Percentiles rank a stretch among this genome's conserved stretches.
Evolutionary conservation across 1,139 yeast species (phyloP).

Genomic region (Sugiyamaella neomexicana): DNA sequence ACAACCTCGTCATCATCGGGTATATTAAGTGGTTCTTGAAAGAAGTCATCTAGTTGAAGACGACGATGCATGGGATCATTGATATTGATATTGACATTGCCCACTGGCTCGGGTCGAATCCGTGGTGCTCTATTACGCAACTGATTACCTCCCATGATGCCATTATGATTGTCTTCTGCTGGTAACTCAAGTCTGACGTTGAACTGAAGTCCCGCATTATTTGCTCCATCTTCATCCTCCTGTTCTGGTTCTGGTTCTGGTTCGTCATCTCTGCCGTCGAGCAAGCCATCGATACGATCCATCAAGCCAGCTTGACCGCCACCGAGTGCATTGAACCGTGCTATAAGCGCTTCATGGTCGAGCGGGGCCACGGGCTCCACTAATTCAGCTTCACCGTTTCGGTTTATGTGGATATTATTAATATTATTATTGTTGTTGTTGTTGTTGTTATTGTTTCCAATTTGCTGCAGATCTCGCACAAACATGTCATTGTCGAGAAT

Average conservation of each 20-base stretch:
- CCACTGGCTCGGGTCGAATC: neutral
- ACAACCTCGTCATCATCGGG: conserved; percentile 22
- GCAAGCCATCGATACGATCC: neutral
- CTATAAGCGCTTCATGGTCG: neutral
- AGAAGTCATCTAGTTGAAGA: conserved; percentile 4
- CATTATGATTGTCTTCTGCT: neutral
- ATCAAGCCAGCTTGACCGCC: neutral
- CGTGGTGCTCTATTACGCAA: neutral
- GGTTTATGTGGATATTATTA: neutral
- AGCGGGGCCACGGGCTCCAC: neutral
- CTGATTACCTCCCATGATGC: neutral
- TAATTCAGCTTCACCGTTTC: conserved; percentile 4
- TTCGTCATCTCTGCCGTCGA: neutral
- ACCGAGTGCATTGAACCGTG: neutral
- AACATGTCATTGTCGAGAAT: conserved; percentile 37
- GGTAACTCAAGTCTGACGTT: neutral
- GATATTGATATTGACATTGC: neutral
- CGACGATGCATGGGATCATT: neutral
- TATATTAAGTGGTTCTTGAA: conserved; percentile 16
- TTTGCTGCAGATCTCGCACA: conserved; percentile 22
- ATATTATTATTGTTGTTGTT: no score
- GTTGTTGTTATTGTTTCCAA: conserved; percentile 14
- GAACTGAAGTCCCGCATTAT: neutral
- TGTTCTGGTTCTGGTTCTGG: neutral
- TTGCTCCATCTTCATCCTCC: neutral